Evolutionary conservation across 2,329 filamentous ascomycete genomes (phyloP), one percentile per base, ranked within the genome.

Genomic region (Fusarium sp.): DNA sequence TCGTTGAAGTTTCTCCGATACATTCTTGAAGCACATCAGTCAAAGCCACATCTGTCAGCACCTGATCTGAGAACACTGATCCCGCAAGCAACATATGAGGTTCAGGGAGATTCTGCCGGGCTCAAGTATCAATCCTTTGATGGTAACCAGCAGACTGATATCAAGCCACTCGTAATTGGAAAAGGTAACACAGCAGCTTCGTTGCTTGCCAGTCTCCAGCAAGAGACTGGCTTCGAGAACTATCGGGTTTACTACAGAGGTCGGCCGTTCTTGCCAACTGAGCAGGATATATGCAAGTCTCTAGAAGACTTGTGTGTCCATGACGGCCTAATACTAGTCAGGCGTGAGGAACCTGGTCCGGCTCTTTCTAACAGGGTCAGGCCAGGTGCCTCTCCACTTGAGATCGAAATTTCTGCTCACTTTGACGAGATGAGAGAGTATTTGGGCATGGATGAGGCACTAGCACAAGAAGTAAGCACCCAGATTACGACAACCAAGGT

Each of bases 381-480:
- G 63, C 84, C 79, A 50, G 87, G 81, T 48, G 86, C 81, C 45
- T 89, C 81, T 65, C 85, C 81, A 35, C 85, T 98, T 4, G 93
- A 98, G 75, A 84, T 87, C 14, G 92, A 95, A 71, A 89, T 98
- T 21, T 81, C 96, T 69, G 85, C 89, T 58, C 92, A 96, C 76
- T 97, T 97, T 73, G 86, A 92, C 53, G 89, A 95, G 63, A 80
- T 99, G 23, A 97, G 96, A 84, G 86, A 88, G 41, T 91, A 95
- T 72, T 83, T 98, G 53, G 88, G 89, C 66, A 86, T 94, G 80
- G 87, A 92, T 42, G 89, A 94, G 59, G 83, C 81, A 48, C 80
- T 93, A 40, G 89, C 91, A 9, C 82, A 86, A 73, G 89, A 92
- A 82, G 89, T 91, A 82, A 69, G 79, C 18, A 59, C 14, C 20